Base-by-base conservation (phyloP, 768 basidiomycete species). In the Calocera cornea region DNA sequence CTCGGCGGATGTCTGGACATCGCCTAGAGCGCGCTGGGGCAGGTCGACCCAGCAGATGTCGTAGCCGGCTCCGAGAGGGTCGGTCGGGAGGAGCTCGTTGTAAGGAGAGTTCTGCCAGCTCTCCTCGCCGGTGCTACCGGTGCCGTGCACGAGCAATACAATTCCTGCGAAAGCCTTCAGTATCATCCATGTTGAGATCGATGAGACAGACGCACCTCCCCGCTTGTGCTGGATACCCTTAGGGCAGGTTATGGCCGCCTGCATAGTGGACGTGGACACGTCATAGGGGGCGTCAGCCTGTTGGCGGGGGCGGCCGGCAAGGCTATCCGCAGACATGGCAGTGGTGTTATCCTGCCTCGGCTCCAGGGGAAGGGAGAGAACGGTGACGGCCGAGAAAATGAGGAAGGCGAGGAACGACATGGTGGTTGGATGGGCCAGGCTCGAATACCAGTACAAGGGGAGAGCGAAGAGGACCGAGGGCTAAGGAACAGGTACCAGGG, bases 131-230 rank as follows among this genome's bases (percentile, higher is more conserved):
- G 70, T 71, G 40, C 27, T 60, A 27, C 71, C 73, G 1, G 75
- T 75, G 0, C 75, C 75, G 66, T 75, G 74, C 1, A 75, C 74
- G 2, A 74, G 71, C 16, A 75, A 70, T 1, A 75, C 75, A 41
- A 72, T 60, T 7, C 54, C 54, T 60, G 24, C 31, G 22, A 60
- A 60, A 41, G 40, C 11, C 19, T 47, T 19, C 44, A 19, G 24
- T 47, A 47, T 19, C 8, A 3, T 3, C 16, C 44, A 10, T 47
- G 5, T 47, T 3, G 7, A 5, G 19, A 47, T 47, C 3, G 5
- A 38, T 38, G 19, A 7, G 44, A 47, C 7, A 19, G 7, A 19
- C 54, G 27, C 65, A 14, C 73, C 75, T n/a, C 72, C 70, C 2
- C 44, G 17, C 29, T 68, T 70, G 34, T 65, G 49, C 19, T 68